Percentiles rank a stretch among this genome's conserved stretches.
phyloP scores from a whole-genome alignment of 768 basidiomycete species.

The Tylopilus plumbeoviolaceoides region DNA sequence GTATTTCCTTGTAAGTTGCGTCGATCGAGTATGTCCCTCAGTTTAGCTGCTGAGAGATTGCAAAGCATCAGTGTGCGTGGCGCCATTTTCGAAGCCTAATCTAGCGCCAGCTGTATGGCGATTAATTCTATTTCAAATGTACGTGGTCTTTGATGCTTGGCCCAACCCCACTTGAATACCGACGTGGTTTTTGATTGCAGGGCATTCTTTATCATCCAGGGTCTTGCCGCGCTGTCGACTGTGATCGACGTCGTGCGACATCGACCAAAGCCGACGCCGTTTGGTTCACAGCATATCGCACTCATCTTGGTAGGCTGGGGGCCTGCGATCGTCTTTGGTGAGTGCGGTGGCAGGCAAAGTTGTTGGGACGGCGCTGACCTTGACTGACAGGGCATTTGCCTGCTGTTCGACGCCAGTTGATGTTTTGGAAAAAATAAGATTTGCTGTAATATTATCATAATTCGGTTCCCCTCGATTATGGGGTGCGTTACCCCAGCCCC shows the following conservation, averaged over 20 bases:
- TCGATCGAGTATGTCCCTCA: background rate
- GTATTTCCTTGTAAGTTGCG: constrained; percentile 9
- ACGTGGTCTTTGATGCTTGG: background rate
- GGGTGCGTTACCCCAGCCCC: too few relatives aligned
- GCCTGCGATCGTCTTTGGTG: constrained; percentile 53
- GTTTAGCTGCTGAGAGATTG: too few relatives aligned
- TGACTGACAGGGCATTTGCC: constrained; percentile 33
- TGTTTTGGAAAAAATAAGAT: constrained; percentile 31
- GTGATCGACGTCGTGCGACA: constrained; percentile 45
- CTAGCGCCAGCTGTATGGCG: constrained; percentile 46
- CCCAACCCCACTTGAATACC: background rate
- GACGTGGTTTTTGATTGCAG: constrained; percentile 21
- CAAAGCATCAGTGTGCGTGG: constrained; percentile 1
- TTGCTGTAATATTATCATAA: background rate
- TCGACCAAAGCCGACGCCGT: constrained; percentile 41
- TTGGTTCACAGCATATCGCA: constrained; percentile 65
- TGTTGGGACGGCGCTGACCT: background rate
- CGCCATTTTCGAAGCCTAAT: constrained; percentile 7
- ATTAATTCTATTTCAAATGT: constrained; percentile 56
- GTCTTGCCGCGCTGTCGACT: constrained; percentile 47
- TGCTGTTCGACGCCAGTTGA: constrained; percentile 35
- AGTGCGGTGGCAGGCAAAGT: constrained; percentile 7
- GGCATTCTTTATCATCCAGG: constrained; percentile 42
- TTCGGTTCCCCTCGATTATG: background rate
- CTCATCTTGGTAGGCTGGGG: constrained; percentile 58